phyloP scores from a whole-genome alignment of 371 early-diverging fungal genomes.

The Actinomortierella ambigua region DNA sequence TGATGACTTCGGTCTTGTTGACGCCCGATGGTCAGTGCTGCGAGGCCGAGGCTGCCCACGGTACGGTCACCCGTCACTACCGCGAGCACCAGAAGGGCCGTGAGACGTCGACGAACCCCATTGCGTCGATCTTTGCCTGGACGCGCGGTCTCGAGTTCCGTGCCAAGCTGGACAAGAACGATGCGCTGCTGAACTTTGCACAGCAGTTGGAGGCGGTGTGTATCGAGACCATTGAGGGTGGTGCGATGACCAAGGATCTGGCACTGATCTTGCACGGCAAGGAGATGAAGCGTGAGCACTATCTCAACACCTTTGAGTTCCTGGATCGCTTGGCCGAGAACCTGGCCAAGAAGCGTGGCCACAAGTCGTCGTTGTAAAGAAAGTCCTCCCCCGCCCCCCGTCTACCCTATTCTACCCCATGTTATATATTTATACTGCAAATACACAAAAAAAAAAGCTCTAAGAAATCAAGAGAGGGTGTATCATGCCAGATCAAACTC shows the following conservation, averaged over 20 bases:
- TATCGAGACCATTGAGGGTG: conserved; percentile 79
- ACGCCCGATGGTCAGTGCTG: conserved; percentile 91
- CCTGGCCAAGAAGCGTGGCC: conserved; percentile 56
- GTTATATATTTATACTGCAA: too few species aligned
- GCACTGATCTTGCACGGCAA: conserved; percentile 89
- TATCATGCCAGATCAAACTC: too few species aligned
- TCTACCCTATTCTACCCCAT: too few species aligned
- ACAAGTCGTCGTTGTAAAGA: conserved; percentile 17
- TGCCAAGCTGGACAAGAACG: conserved; percentile 84
- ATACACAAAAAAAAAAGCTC: too few species aligned
- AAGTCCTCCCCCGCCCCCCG: not conserved
- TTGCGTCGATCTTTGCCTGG: conserved; percentile 96
- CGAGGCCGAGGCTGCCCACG: conserved; percentile 96
- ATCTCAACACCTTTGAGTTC: conserved; percentile 80
- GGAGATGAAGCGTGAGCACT: conserved; percentile 66
- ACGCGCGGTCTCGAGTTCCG: conserved; percentile 91
- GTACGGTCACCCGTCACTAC: conserved; percentile 95
- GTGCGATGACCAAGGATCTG: conserved; percentile 94
- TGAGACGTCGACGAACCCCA: conserved; percentile 90
- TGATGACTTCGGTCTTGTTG: conserved; percentile 92
- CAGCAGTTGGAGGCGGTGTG: conserved; percentile 82
- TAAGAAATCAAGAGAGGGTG: too few species aligned
- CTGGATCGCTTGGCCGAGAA: conserved; percentile 75
- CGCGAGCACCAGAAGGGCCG: conserved; percentile 92
- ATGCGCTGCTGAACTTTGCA: conserved; percentile 69